These are phyloP conservation scores for Tetradesmus lagerheimii DNA, from an alignment of 139 green algal species.

Conservation along the genomic window DNA sequence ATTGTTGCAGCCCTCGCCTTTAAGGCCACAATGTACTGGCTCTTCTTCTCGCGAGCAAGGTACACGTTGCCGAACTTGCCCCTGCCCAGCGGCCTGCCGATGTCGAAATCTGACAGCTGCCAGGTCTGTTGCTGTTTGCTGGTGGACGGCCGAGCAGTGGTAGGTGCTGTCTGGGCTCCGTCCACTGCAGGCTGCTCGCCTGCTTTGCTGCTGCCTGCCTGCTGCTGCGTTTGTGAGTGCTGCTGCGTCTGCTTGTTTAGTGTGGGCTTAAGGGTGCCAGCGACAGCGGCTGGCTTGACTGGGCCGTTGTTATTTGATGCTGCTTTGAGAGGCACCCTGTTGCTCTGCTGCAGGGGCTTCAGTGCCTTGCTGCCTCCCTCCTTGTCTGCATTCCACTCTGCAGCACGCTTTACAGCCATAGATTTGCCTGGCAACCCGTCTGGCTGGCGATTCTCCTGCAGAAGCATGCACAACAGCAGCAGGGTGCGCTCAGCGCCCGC, in stretches of 20 bases:
- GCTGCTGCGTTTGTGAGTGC: neutral
- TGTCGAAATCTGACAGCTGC: conserved; percentile 97
- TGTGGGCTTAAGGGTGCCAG: conserved; percentile 6
- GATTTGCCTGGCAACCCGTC: neutral
- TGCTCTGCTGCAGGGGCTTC: conserved; percentile 27
- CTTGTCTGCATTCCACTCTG: conserved; percentile 23
- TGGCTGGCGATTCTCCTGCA: conserved; percentile 37
- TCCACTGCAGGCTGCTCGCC: conserved; percentile 2
- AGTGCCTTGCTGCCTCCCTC: conserved; percentile 28
- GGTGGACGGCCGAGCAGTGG: neutral
- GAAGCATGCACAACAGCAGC: neutral
- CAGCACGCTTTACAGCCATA: conserved; percentile 3
- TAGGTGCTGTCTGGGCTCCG: neutral
- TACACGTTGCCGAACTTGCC: conserved; percentile 99
- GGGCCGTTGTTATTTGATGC: conserved; percentile 34
- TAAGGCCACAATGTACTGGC: conserved; percentile 95
- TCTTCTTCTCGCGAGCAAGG: conserved; percentile 93
- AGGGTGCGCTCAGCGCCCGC: neutral
- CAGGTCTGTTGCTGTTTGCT: conserved; percentile 62
- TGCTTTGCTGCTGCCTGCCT: conserved; percentile 5
- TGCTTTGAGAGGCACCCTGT: conserved; percentile 26
- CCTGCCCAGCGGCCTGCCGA: conserved; percentile 94
- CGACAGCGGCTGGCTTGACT: conserved; percentile 3
- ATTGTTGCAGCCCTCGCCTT: conserved; percentile 80
- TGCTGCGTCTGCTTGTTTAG: conserved; percentile 13